Base-by-base conservation (phyloP, 768 basidiomycete species). In the Lactarius hatsudake region DNA sequence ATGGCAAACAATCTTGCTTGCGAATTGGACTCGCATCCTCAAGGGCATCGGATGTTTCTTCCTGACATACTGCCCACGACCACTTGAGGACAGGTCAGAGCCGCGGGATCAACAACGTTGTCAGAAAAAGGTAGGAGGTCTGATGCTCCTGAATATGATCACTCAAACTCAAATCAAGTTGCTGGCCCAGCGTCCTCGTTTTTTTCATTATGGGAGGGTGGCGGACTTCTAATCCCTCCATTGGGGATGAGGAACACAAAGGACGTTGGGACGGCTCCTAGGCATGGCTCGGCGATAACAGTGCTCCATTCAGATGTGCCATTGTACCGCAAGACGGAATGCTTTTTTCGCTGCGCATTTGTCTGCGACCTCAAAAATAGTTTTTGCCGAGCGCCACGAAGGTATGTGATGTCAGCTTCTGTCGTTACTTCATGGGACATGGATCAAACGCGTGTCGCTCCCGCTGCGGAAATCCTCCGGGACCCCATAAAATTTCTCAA, bases 111-210 rank as follows among this genome's bases (percentile, higher is more conserved):
- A 30, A 32, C 42, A 40, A 36, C 20, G 28, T 59, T 36, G 28
- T 23, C 20, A n/a, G 45, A 40, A 48, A 40, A 36, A 59, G 58
- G 64, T 51, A 32, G 43, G 57, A 30, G 26, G 30, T 61, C 53
- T n/a, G 17, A 43, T 48, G 7, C 20, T 59, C 51, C 59, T 56
- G 30, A 42, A 26, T 32, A 45, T 57, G 34, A 57, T 36, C 32
- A 23, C 32, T 60, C 18, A 48, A 53, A 13, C 32, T 60, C 18
- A 48, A 53, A 13, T 28, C 58, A 32, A n/a, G 30, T 61, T 30
- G 36, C 9, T 20, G 13, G 40, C 23, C 30, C n/a, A 28, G 54
- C 40, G 28, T 26, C 55, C 42, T 45, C 58, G 58, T 59, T 58
- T 38, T 34, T 59, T 60, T 43, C 54, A 12, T 55, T 61, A n/a